These are phyloP conservation scores for Xanthoceras sorbifolium DNA, from an alignment of 345 rosid genomes.

Conservation along the genomic window DNA sequence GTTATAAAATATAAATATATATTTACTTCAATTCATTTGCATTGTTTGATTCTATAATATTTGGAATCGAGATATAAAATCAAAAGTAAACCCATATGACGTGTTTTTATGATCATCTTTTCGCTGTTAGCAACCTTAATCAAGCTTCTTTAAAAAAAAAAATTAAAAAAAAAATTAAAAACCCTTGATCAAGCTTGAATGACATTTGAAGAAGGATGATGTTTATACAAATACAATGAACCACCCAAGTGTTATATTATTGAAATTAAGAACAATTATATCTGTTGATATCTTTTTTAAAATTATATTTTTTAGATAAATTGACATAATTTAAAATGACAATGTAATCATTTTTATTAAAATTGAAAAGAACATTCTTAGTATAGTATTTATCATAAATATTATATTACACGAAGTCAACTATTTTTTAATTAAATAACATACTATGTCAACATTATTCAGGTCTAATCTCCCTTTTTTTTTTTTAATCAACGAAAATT, in stretches of 20 bases:
- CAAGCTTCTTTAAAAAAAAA: no score
- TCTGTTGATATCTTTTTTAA: background rate
- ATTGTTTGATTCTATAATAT: no score
- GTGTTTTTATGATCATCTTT: background rate
- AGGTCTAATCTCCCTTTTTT: background rate
- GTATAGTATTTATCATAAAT: background rate
- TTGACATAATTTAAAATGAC: background rate
- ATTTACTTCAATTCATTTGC: no score
- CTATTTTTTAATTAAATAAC: background rate
- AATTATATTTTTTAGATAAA: background rate
- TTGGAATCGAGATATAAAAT: no score
- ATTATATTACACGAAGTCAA: background rate
- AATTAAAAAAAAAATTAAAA: no score
- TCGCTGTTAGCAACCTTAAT: background rate
- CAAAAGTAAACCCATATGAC: background rate
- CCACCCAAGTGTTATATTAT: background rate
- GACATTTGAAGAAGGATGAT: background rate
- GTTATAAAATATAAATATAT: no score
- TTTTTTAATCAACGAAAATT: no score
- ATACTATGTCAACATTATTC: background rate
- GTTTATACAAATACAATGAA: background rate
- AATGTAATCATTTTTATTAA: background rate
- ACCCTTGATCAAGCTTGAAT: no score
- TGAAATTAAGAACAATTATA: background rate
- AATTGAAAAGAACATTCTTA: background rate